Base-by-base conservation (phyloP, 768 basidiomycete species). In the Fomitopsis pulvina region DNA sequence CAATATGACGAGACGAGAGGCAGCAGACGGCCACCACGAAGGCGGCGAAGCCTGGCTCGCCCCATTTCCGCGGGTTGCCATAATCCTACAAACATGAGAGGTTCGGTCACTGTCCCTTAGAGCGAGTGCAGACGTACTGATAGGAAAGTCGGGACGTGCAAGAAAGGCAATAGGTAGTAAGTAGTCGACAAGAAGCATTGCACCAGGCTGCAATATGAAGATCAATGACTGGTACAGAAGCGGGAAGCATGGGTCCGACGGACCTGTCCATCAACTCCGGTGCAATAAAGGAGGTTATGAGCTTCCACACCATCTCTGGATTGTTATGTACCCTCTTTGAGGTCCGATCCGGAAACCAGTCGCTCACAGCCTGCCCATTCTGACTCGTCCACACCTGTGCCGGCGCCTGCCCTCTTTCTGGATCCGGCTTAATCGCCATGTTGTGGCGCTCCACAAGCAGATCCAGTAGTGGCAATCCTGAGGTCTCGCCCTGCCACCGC, bases 221-320 rank as follows among this genome's bases (percentile, higher is more conserved):
- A 46, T 32, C 50, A 48, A 51, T 39, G 56, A 53, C 57, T 51
- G 25, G 43, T 47, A 22, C 24, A 30, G 28, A 45, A 45, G 41
- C 26, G 38, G 53, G 39, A 43, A 25, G 48, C 41, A 40, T 16
- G 43, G 44, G 32, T n/a, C n/a, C 34, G 60, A 63, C 74, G 60
- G 58, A 90, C 92, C 80, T 92, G 67, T 96, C 92, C 91, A 96
- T 94, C 46, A 95, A 74, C 60, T 93, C 91, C 8, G 92, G 90
- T 3, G 80, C 79, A 49, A 95, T 92, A 49, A 83, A 80, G 1
- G 87, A 84, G 1, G 92, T 93, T 60, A 94, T 85, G 18, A 87
- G 73, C 51, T 85, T 81, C 92, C 92, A 96, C 4, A 90, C 68
- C 8, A 80, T 80, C 68, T 93, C 90, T 9, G 93, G 91, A 60